These are phyloP conservation scores for Erythrophleum ivorense DNA, from an alignment of 331 rosid genomes.

Conservation along the genomic window DNA sequence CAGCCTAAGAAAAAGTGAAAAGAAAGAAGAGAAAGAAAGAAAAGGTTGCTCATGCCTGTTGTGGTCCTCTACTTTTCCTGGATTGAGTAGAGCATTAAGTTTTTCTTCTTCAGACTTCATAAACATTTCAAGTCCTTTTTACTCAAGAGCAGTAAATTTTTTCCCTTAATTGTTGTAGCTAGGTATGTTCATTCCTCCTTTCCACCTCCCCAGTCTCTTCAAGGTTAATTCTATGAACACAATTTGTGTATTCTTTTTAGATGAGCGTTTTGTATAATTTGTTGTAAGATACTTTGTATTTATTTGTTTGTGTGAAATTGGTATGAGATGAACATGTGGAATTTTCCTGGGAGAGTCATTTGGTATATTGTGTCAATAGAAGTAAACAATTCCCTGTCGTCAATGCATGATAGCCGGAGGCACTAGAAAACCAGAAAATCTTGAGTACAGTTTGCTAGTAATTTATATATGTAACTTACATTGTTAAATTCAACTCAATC, in stretches of 20 bases:
- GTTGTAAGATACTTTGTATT: constrained; percentile 38
- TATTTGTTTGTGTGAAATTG: constrained; percentile 45
- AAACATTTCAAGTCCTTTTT: constrained; percentile 43
- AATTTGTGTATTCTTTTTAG: constrained; percentile 46
- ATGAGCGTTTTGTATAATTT: constrained; percentile 41
- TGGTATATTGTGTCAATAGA: not conserved
- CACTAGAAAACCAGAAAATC: not conserved
- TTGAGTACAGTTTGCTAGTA: not conserved
- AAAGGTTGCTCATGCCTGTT: constrained; percentile 32
- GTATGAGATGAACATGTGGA: constrained; percentile 31
- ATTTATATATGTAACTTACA: not conserved
- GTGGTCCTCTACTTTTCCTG: constrained; percentile 39
- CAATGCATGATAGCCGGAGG: not conserved
- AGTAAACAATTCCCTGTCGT: not conserved
- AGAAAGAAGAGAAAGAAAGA: not conserved
- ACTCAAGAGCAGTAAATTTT: constrained; percentile 44
- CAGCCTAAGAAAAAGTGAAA: not conserved
- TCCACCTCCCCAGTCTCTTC: constrained; percentile 39
- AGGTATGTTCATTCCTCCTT: constrained; percentile 59
- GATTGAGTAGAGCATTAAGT: constrained; percentile 39
- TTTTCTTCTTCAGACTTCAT: constrained; percentile 46
- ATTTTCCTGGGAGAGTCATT: not conserved
- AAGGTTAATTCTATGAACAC: constrained; percentile 42
- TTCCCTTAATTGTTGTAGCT: constrained; percentile 54
- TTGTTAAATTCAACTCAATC: not conserved